A percentile compares a stretch with the other conserved stretches of the same genome.
These are phyloP conservation scores for sunflower (Helianthus annuus) DNA, from an alignment of 129 eudicot genomes.

Conservation along the genomic window DNA sequence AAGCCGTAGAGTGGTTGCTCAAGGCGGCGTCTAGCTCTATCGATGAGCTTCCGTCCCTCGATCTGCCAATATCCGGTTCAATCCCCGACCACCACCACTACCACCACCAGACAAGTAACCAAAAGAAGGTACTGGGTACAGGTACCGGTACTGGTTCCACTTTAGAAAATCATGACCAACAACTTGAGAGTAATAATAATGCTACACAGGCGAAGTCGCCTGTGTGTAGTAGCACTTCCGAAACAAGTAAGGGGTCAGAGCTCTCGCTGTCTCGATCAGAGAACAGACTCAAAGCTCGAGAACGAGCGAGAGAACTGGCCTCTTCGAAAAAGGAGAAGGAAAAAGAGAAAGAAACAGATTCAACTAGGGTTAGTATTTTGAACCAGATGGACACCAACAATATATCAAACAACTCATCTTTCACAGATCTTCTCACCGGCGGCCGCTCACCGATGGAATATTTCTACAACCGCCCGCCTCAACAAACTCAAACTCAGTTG, in stretches of 20 bases:
- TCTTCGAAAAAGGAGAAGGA: slow-evolving; percentile 69
- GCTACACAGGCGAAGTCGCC: slow-evolving; percentile 47
- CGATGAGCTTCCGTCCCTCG: slow-evolving; percentile 65
- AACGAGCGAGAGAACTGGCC: slow-evolving; percentile 62
- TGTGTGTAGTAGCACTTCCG: slow-evolving; percentile 80
- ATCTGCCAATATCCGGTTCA: slow-evolving; percentile 50
- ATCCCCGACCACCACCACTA: background rate
- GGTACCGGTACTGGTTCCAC: background rate
- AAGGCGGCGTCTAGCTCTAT: slow-evolving; percentile 81
- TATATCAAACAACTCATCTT: slow-evolving; percentile 60
- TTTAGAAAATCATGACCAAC: slow-evolving; percentile 38
- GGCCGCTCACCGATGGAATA: slow-evolving; percentile 67
- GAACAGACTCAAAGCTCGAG: slow-evolving; percentile 66
- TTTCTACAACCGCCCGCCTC: slow-evolving; percentile 31
- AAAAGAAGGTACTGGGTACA: slow-evolving; percentile 4
- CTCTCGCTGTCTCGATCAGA: slow-evolving; percentile 78
- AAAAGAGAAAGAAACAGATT: slow-evolving; percentile 38
- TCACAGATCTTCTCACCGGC: slow-evolving; percentile 75
- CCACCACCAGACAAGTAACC: background rate
- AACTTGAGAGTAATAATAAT: slow-evolving; percentile 19
- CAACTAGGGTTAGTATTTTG: slow-evolving; percentile 2
- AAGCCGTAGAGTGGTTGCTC: slow-evolving; percentile 92
- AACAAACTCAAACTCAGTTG: slow-evolving; percentile 24
- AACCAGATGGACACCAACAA: slow-evolving; percentile 32
- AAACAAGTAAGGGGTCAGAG: slow-evolving; percentile 85